Percentiles rank a stretch among this genome's conserved stretches.
phyloP scores from a whole-genome alignment of 345 rosid genomes.

The Firmiana major region DNA sequence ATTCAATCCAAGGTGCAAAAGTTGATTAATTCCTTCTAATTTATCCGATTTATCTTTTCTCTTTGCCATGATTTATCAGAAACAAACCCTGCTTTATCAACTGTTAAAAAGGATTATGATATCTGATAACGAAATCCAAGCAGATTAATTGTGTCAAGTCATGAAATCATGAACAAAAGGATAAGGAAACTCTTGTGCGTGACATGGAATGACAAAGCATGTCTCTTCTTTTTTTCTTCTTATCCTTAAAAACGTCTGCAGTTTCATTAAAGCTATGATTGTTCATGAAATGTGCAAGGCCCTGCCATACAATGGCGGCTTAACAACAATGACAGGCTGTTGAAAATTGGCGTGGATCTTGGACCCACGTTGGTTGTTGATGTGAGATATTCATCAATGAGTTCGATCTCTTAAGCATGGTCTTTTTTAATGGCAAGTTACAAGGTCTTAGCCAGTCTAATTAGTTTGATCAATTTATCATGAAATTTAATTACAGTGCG shows the following conservation, averaged over 20 bases:
- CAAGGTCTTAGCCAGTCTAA: background rate
- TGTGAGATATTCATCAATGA: background rate
- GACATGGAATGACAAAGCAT: conserved; percentile 23
- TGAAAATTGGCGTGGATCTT: background rate
- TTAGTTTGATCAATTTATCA: background rate
- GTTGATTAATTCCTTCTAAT: background rate
- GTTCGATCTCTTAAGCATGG: background rate
- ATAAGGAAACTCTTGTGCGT: conserved; percentile 4
- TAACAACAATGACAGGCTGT: background rate
- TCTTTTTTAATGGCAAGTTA: background rate
- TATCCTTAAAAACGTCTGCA: conserved; percentile 12
- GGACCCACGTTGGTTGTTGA: background rate
- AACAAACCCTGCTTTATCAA: background rate
- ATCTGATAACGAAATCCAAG: too few relatives aligned
- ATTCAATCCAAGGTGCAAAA: background rate
- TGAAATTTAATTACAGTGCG: background rate
- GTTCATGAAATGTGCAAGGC: too few relatives aligned
- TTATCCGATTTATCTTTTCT: background rate
- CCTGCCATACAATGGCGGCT: background rate
- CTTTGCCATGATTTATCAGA: background rate
- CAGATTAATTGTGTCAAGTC: too few relatives aligned
- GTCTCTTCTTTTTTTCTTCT: conserved; percentile 4
- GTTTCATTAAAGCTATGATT: conserved; percentile 14
- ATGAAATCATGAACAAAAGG: background rate
- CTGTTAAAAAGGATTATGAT: background rate